Evolutionary conservation across 495 filamentous ascomycete species (phyloP).

Genomic region (Neurospora hispaniola): DNA sequence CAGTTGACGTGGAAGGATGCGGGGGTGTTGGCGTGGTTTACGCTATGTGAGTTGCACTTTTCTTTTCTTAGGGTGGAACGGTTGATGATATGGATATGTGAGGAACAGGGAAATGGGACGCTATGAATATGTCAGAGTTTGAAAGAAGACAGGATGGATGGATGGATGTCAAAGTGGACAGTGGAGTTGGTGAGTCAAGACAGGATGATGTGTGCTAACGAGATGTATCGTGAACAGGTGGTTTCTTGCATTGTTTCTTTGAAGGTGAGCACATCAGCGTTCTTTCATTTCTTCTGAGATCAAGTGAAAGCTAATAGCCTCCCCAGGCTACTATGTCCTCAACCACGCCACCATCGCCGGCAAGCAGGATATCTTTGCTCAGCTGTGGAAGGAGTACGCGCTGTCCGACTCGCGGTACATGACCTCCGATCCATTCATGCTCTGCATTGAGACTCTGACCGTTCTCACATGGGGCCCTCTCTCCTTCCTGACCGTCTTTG

Average conservation of each 20-base stretch:
- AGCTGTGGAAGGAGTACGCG: constrained; percentile 85
- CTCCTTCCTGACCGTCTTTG: constrained; percentile 54
- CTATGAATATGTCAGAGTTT: neutral
- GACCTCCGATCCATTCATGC: constrained; percentile 65
- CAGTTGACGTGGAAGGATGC: constrained; percentile 22
- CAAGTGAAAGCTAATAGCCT: neutral
- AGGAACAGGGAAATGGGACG: neutral
- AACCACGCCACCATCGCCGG: constrained; percentile 43
- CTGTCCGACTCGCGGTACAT: constrained; percentile 76
- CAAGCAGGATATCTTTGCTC: constrained; percentile 48
- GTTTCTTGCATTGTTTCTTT: constrained; percentile 68
- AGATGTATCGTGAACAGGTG: constrained; percentile 13
- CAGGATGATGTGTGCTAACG: neutral
- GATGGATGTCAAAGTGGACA: neutral
- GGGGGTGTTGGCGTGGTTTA: constrained; percentile 52
- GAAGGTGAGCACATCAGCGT: constrained; percentile 41
- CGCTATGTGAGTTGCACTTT: constrained; percentile 31
- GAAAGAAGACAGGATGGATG: neutral
- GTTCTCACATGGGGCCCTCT: constrained; percentile 66
- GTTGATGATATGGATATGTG: neutral
- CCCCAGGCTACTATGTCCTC: constrained; percentile 62
- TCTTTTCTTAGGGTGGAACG: too few relatives aligned
- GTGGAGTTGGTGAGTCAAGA: neutral
- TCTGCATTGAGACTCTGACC: constrained; percentile 78
- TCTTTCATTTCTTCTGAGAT: neutral